Conservation (phyloP, 805 yeast species). For the Clavispora carvajalis region DNA sequence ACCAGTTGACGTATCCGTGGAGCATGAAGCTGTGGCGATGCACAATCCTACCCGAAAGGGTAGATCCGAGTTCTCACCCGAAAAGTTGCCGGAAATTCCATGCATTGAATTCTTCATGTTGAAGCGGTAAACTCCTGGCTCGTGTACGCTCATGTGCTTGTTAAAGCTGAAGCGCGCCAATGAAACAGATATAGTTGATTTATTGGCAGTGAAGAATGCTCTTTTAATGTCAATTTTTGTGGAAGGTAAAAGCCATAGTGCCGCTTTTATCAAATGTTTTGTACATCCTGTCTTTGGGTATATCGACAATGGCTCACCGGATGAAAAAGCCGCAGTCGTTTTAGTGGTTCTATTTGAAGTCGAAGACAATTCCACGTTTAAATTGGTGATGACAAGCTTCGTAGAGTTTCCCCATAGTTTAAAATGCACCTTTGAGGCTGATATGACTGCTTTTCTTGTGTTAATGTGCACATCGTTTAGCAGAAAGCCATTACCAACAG, state of each 20-base stretch:
- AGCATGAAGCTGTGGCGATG: not conserved
- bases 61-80: not conserved
- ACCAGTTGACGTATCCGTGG: slow-evolving; percentile 6
- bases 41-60: not conserved
- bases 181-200: not conserved
- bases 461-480: slow-evolving; percentile 24
- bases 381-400: slow-evolving; percentile 25
- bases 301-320: slow-evolving; percentile 5
- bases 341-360: not conserved
- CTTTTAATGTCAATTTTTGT: slow-evolving; percentile 8
- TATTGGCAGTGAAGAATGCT: not conserved
- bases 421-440: slow-evolving; percentile 22
- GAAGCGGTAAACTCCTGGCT: not conserved
- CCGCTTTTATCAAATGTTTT: not conserved
- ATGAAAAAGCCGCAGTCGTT: not conserved
- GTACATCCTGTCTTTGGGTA: slow-evolving; percentile 3
- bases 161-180: slow-evolving; percentile 2
- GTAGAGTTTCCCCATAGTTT: slow-evolving; percentile 37
- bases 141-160: not conserved
- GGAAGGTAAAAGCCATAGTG: not conserved
- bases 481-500: slow-evolving; percentile 36
- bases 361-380: slow-evolving; percentile 9
- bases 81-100: not conserved
- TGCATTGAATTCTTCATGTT: not conserved
- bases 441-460: slow-evolving; percentile 10